A percentile compares a stretch with the other conserved stretches of the same genome.
Evolutionary conservation across 495 filamentous ascomycete species (phyloP).

Genomic region (Annulohypoxylon bovei): DNA sequence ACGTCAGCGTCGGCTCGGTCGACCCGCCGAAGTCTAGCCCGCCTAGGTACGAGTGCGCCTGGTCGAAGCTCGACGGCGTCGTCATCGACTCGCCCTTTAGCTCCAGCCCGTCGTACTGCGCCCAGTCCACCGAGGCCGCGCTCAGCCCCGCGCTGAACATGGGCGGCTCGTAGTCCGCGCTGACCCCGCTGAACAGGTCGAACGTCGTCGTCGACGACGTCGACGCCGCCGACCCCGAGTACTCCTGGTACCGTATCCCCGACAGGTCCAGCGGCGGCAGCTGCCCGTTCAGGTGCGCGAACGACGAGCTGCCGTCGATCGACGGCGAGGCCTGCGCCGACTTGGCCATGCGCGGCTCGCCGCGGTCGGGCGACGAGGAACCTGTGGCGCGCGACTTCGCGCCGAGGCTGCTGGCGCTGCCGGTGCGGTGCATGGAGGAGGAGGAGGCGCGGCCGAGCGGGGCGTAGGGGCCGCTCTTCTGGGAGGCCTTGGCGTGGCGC

Average conservation of each 20-base stretch:
- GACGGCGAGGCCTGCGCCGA: constrained; percentile 79
- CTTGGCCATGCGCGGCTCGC: constrained; percentile 65
- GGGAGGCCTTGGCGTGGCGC: constrained; percentile 86
- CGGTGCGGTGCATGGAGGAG: constrained; percentile 62
- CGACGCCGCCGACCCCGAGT: constrained; percentile 55
- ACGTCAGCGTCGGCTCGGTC: constrained; percentile 67
- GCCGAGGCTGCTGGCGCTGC: constrained; percentile 61
- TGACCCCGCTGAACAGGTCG: constrained; percentile 61
- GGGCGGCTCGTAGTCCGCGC: constrained; percentile 69
- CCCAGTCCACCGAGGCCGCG: constrained; percentile 77
- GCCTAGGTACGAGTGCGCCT: constrained; percentile 62
- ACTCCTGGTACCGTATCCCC: constrained; percentile 62
- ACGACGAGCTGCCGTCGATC: constrained; percentile 61
- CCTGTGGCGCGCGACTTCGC: constrained; percentile 61
- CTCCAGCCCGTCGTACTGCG: constrained; percentile 71
- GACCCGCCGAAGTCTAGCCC: constrained; percentile 59
- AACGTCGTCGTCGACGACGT: constrained; percentile 47
- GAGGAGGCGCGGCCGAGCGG: constrained; percentile 66
- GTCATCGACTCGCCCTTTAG: constrained; percentile 63
- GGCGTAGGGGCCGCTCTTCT: constrained; percentile 87
- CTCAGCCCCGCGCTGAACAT: constrained; percentile 72
- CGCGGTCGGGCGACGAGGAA: constrained; percentile 58
- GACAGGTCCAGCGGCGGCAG: constrained; percentile 74
- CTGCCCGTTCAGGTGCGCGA: constrained; percentile 68
- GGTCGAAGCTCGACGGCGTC: constrained; percentile 72